Conservation (phyloP, 2,329 filamentous ascomycete species). For the Helotiales sp. region DNA sequence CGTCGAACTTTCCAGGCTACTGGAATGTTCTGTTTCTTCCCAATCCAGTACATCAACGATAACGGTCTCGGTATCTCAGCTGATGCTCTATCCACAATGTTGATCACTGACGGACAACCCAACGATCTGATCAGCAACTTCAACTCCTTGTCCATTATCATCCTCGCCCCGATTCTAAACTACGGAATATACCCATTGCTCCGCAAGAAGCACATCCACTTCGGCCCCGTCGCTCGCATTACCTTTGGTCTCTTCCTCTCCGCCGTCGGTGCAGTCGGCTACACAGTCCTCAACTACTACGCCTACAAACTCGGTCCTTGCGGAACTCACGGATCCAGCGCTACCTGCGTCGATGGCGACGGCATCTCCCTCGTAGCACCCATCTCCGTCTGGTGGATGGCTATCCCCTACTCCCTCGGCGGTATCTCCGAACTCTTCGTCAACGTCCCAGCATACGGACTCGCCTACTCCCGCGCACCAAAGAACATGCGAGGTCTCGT, state of each 20-base stretch:
- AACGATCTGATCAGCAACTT: slow-evolving; percentile 79
- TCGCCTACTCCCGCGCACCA: slow-evolving; percentile 52
- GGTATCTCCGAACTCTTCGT: slow-evolving; percentile 54
- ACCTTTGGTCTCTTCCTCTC: slow-evolving; percentile 67
- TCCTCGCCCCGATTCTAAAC: slow-evolving; percentile 72
- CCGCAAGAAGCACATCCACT: slow-evolving; percentile 60
- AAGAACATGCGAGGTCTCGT: slow-evolving; percentile 53
- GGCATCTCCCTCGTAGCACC: slow-evolving; percentile 24
- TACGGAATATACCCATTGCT: slow-evolving; percentile 66
- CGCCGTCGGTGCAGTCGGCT: slow-evolving; percentile 56
- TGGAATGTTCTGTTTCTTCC: slow-evolving; percentile 61
- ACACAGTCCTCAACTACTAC: slow-evolving; percentile 58
- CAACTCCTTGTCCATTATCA: slow-evolving; percentile 71
- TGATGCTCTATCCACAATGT: slow-evolving; percentile 54
- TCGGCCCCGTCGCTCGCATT: slow-evolving; percentile 76
- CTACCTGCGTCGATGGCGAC: slow-evolving; percentile 25
- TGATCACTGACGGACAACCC: slow-evolving; percentile 68
- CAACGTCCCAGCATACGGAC: slow-evolving; percentile 51
- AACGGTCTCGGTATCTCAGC: slow-evolving; percentile 50
- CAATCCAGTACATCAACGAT: slow-evolving; percentile 41
- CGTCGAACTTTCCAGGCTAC: slow-evolving; percentile 68
- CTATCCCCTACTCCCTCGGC: slow-evolving; percentile 49
- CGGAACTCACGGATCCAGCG: slow-evolving; percentile 40
- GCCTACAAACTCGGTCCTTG: slow-evolving; percentile 65
- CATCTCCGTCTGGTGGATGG: slow-evolving; percentile 58